Evolutionary conservation across 306 rosid species (phyloP), one percentile per base, ranked within the genome.

Genomic region (Vigna angularis): DNA sequence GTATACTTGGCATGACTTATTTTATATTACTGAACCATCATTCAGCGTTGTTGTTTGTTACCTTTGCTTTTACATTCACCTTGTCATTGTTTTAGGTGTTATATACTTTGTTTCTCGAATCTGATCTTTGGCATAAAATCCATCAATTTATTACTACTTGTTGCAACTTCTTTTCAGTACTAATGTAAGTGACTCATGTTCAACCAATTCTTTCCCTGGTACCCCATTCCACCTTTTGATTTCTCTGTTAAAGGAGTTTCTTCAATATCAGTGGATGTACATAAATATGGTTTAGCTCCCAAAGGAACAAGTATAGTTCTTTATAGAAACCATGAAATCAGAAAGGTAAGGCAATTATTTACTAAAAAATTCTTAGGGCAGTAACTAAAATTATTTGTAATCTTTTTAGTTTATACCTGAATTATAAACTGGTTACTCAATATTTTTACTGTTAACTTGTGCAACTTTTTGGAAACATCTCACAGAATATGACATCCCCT

Each of bases 221-320:
- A 92, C 85, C 72, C 86, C 1, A 86, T 94, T 82, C 95, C 95
- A 73, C 92, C 97, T 66, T 92, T 76, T 73, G 97, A 94, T 84
- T 94, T 94, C 83, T 87, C 98, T 65, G 96, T 94, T 18, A 75
- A 85, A 87, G 98, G 98, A 83, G 98, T 94, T 78, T 83, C 98
- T 83, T 94, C 98, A 74, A 85, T 91, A 83, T 94, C 98, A 69
- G 95, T 76, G 40, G 98, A 94, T 82, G 98, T 92, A 87, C 98
- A 94, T 83, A 94, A 94, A 78, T 94, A 94, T 34, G 98, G 98
- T 53, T 88, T 94, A 85, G 97, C 97, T 78, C 98, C 98, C 71
- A 94, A 94, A 85, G 97, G 98, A 92, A 92, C 97, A 30, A 94
- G 97, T 59, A 49, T 88, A 68, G 92, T 94, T 73, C 84, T 94